Evolutionary conservation across 106 monocot species (phyloP), one percentile per base, ranked within the genome.

Genomic region (Phalaenopsis equestris): DNA sequence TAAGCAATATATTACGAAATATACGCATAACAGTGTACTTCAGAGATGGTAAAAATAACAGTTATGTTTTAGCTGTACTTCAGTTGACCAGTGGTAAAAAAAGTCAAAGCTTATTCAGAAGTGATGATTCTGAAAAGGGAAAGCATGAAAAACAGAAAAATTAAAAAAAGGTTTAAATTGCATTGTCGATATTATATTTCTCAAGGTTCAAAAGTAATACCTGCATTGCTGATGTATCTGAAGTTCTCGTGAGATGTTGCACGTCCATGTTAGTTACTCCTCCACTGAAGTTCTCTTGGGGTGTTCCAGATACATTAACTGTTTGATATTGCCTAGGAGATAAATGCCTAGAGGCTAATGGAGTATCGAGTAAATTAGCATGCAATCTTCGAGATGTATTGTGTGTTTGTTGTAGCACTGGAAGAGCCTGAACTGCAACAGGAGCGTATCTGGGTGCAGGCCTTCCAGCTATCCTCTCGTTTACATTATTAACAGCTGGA

Each of bases 361-460:
- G 12, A 48, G 14, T 19, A 76, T 58, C 55, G 19, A 43, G 41
- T 16, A 74, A 42, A 52, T 76, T 76, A 23, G 76, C 23, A 48
- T 48, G 76, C 12, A 49, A 24, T 49, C 76, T 47, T 52, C 42
- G 77, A 56, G 77, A 75, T 65, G 81, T 75, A 81, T 8, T 68
- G 7, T 75, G 39, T 42, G 82, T 56, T 55, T 87, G 87, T 41
- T 58, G 8, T 16, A 57, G 89, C 55, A 82, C 86, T 67, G 86
- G 82, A 87, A 89, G 89, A 68, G 87, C 89, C 77, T 87, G 89
- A 67, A 89, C 84, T 55, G 86, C 89, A 42, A 79, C 73, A 4
- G 90, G 85, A 64, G 6, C 47, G 81, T 75, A 77, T 42, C 75
- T 77, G 84, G 14, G 80, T 81, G 41, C 84, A 41, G 76, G 11